A percentile compares a stretch with the other conserved stretches of the same genome.
Evolutionary conservation across 2,329 filamentous ascomycete genomes (phyloP).

Genomic region (Exophiala mesophila): DNA sequence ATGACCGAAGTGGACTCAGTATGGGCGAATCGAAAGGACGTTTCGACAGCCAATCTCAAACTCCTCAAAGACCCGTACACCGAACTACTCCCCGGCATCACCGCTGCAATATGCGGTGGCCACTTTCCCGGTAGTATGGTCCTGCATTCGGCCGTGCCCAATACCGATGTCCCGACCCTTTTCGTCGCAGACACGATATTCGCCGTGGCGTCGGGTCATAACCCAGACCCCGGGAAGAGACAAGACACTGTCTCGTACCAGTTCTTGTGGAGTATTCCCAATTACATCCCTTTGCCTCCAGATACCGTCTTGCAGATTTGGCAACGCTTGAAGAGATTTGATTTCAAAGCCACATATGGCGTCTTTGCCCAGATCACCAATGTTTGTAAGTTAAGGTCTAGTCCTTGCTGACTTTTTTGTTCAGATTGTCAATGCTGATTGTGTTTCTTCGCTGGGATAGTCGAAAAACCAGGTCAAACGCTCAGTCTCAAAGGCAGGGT

Average conservation of each 20-base stretch:
- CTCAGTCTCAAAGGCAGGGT: conserved; percentile 59
- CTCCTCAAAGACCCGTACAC: conserved; percentile 22
- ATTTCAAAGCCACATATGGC: conserved; percentile 57
- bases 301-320: conserved; percentile 64
- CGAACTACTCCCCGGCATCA: conserved; percentile 42
- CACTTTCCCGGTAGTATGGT: conserved; percentile 75
- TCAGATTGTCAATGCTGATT: too few relatives aligned
- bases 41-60: conserved; percentile 35
- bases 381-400: conserved; percentile 24
- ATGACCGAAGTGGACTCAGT: conserved; percentile 58
- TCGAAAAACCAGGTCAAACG: conserved; percentile 59
- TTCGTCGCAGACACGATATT: conserved; percentile 74
- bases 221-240: conserved; percentile 35
- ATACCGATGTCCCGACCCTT: conserved; percentile 55
- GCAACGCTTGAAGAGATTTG: conserved; percentile 61
- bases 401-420: conserved; percentile 37
- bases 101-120: conserved; percentile 66
- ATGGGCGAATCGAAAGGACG: conserved; percentile 56
- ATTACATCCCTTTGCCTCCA: conserved; percentile 61
- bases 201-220: conserved; percentile 67
- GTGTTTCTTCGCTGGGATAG: too few relatives aligned
- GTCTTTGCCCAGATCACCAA: conserved; percentile 23
- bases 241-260: conserved; percentile 20
- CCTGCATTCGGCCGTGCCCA: conserved; percentile 33
- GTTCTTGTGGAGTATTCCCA: conserved; percentile 22